These are phyloP conservation scores for Hypoxylon fuscum DNA, from an alignment of 495 filamentous ascomycete genomes.

Conservation along the genomic window DNA sequence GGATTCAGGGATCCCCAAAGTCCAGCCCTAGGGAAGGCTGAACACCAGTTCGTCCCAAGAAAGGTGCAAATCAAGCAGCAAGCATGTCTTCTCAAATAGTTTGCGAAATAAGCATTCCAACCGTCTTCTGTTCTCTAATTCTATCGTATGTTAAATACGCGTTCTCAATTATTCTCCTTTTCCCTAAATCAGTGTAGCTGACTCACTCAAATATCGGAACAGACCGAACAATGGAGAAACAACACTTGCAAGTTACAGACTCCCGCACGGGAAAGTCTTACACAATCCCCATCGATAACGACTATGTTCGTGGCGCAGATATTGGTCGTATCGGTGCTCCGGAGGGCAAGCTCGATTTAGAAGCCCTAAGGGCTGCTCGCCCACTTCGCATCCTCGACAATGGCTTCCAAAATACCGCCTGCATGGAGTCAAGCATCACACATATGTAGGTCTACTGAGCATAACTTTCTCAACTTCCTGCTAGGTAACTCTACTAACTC, in stretches of 20 bases:
- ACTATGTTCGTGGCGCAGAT: constrained; percentile 35
- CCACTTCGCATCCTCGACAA: constrained; percentile 34
- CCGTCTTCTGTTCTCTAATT: constrained; percentile 2
- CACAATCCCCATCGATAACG: constrained; percentile 32
- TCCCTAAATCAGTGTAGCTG: background rate
- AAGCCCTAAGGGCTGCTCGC: constrained; percentile 22
- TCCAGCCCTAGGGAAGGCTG: constrained; percentile 7
- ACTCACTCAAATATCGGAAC: background rate
- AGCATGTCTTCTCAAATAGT: constrained; percentile 20
- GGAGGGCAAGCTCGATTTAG: constrained; percentile 15
- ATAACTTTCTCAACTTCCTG: background rate
- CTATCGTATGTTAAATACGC: constrained; percentile 10
- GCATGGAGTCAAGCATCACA: constrained; percentile 40
- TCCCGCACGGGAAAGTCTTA: constrained; percentile 45
- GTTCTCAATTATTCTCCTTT: background rate
- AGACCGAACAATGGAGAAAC: constrained; percentile 27
- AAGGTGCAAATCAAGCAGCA: background rate
- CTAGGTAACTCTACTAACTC: background rate
- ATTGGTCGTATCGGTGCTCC: constrained; percentile 33
- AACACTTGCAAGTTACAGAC: constrained; percentile 38
- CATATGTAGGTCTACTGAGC: constrained; percentile 23
- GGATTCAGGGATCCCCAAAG: constrained; percentile 35
- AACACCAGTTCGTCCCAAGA: constrained; percentile 10
- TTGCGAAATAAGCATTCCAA: constrained; percentile 11
- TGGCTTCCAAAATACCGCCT: constrained; percentile 37